A percentile compares a stretch with the other conserved stretches of the same genome.
These are phyloP conservation scores for Auxenochlorella pyrenoidosa DNA, from an alignment of 139 green algal species.

Conservation along the genomic window DNA sequence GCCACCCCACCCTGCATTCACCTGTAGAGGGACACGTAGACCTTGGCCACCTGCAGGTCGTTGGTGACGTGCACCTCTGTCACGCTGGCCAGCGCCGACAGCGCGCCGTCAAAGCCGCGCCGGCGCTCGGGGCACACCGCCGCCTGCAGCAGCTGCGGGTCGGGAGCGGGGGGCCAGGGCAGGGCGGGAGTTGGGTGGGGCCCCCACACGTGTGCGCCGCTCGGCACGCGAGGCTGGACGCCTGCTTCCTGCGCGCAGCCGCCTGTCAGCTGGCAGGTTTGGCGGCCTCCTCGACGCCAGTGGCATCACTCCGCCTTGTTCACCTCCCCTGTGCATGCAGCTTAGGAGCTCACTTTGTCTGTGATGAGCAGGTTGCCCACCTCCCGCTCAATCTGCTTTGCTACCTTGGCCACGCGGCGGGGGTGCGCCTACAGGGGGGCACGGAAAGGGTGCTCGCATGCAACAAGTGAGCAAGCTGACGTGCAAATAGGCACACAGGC, in stretches of 20 bases:
- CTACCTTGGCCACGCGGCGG: constrained; percentile 84
- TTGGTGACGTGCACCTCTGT: constrained; percentile 87
- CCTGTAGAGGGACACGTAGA: constrained; percentile 80
- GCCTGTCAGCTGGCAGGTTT: no score
- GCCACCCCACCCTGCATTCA: not conserved
- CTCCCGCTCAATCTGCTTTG: constrained; percentile 91
- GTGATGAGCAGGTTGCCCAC: constrained; percentile 75
- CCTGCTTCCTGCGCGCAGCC: no score
- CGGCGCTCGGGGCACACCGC: constrained; percentile 83
- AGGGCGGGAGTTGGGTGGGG: not conserved
- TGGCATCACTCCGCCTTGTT: no score
- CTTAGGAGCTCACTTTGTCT: constrained; percentile 43
- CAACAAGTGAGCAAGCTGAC: not conserved
- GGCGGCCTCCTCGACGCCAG: no score
- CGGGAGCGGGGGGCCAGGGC: no score
- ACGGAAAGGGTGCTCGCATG: not conserved
- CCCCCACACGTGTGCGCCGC: no score
- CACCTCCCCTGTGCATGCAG: no score
- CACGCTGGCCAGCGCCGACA: constrained; percentile 85
- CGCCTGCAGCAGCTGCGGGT: constrained; percentile 70
- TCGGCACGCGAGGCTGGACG: no score
- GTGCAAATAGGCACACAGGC: not conserved
- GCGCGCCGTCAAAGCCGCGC: constrained; percentile 60
- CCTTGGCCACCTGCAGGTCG: constrained; percentile 89
- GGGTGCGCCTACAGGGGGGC: constrained; percentile 75